Conservation (phyloP, 1,284 basidiomycete species). For the Cronartium ribicola region DNA sequence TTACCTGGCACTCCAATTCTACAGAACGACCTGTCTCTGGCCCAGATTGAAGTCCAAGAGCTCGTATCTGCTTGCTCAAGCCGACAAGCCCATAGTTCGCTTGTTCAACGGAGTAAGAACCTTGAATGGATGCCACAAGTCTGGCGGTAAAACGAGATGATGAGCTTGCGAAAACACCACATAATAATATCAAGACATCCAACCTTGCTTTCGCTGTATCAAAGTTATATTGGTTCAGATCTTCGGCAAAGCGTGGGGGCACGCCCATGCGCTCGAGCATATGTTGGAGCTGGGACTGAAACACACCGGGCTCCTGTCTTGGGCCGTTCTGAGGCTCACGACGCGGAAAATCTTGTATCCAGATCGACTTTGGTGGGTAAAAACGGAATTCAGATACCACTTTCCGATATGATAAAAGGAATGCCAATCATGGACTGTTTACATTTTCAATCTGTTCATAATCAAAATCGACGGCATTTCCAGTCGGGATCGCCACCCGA, state of each 20-base stretch:
- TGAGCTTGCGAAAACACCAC: too few relatives aligned
- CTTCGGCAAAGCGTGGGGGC: conserved; percentile 14
- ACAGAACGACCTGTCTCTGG: conserved; percentile 27
- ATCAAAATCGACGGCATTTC: conserved; percentile 34
- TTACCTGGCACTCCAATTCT: conserved; percentile 33
- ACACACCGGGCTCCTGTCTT: neutral
- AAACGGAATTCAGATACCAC: neutral
- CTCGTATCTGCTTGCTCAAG: conserved; percentile 24
- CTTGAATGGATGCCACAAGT: conserved; percentile 32
- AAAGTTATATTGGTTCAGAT: conserved; percentile 25
- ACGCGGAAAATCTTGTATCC: conserved; percentile 39
- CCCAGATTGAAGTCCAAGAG: conserved; percentile 35
- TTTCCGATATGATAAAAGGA: neutral
- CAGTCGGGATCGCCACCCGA: conserved; percentile 36
- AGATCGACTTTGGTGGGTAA: conserved; percentile 14
- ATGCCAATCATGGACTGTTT: neutral
- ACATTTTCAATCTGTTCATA: conserved; percentile 35
- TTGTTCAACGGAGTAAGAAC: conserved; percentile 12
- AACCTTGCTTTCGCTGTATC: conserved; percentile 29
- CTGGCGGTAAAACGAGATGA: too few relatives aligned
- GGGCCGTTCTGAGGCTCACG: neutral
- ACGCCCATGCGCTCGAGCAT: conserved; percentile 27
- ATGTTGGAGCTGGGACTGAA: conserved; percentile 12
- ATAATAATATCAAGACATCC: neutral
- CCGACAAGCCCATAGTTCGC: conserved; percentile 19